phyloP scores from a whole-genome alignment of 1,284 basidiomycete genomes.

The Moesziomyces sp. region DNA sequence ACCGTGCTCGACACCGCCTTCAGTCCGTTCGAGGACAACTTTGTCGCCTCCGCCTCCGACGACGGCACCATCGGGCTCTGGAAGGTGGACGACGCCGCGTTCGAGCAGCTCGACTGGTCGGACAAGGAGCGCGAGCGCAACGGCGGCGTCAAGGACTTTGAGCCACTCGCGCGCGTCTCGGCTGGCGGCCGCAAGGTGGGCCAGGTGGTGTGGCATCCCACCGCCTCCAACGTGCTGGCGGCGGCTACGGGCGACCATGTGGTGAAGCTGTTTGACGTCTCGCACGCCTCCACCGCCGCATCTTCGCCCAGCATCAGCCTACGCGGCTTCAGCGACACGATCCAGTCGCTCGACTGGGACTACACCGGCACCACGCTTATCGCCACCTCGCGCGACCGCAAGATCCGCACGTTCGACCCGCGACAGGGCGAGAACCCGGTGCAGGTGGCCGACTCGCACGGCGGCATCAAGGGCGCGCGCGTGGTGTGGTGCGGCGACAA shows the following conservation, averaged over 20 bases:
- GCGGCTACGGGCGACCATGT: slow-evolving; percentile 87
- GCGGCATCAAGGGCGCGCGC: slow-evolving; percentile 91
- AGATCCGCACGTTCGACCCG: slow-evolving; percentile 89
- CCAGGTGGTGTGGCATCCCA: slow-evolving; percentile 93
- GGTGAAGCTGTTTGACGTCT: slow-evolving; percentile 86
- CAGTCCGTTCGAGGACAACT: slow-evolving; percentile 90
- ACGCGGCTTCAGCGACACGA: slow-evolving; percentile 83
- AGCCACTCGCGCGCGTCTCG: slow-evolving; percentile 73
- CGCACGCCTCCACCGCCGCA: slow-evolving; percentile 68
- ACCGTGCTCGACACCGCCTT: slow-evolving; percentile 95
- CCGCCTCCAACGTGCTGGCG: slow-evolving; percentile 85
- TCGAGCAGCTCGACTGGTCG: slow-evolving; percentile 56
- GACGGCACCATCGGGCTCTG: slow-evolving; percentile 93
- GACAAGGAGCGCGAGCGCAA: slow-evolving; percentile 59
- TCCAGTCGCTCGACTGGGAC: slow-evolving; percentile 89
- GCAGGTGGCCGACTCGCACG: slow-evolving; percentile 84
- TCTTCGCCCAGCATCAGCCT: slow-evolving; percentile 71
- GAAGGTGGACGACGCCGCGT: slow-evolving; percentile 81
- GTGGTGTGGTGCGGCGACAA: slow-evolving; percentile 90
- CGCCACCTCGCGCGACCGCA: slow-evolving; percentile 84
- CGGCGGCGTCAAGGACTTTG: slow-evolving; percentile 77
- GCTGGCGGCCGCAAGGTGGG: slow-evolving; percentile 81
- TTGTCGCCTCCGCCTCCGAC: slow-evolving; percentile 90
- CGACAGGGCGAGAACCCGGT: slow-evolving; percentile 83
- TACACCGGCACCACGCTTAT: slow-evolving; percentile 79